Evolutionary conservation across 371 early-diverging fungal species (phyloP).

Genomic region (Cokeromyces recurvatus): DNA sequence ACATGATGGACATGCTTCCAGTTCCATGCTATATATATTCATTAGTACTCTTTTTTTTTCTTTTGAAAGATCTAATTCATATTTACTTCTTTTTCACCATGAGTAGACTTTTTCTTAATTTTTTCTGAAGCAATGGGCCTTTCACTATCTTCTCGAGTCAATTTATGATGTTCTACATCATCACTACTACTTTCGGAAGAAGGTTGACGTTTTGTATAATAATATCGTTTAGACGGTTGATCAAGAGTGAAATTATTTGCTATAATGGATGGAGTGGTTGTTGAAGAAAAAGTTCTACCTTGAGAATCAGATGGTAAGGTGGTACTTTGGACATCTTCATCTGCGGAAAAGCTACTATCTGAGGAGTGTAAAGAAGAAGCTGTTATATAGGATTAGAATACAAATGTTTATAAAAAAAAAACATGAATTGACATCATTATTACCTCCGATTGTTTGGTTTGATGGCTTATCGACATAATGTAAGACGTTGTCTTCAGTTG

Average conservation of each 20-base stretch:
- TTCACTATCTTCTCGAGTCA: slow-evolving; percentile 48
- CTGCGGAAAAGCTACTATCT: slow-evolving; percentile 34
- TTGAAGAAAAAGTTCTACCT: slow-evolving; percentile 16
- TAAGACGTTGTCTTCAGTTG: too few relatives aligned
- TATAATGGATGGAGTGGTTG: slow-evolving; percentile 39
- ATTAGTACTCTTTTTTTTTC: too few relatives aligned
- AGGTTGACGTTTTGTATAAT: neutral
- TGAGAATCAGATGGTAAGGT: slow-evolving; percentile 20
- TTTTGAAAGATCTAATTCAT: neutral
- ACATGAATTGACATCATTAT: too few relatives aligned
- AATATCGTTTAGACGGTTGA: slow-evolving; percentile 1
- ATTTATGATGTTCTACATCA: slow-evolving; percentile 34
- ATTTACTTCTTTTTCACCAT: slow-evolving; percentile 29
- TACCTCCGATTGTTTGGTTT: too few relatives aligned
- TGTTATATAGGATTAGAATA: slow-evolving; percentile 7
- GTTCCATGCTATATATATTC: slow-evolving; percentile 18
- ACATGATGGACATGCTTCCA: slow-evolving; percentile 26
- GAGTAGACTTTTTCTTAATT: slow-evolving; percentile 42
- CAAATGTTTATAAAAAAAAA: neutral
- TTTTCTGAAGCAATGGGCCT: slow-evolving; percentile 51
- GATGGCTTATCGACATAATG: too few relatives aligned
- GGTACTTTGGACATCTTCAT: slow-evolving; percentile 17
- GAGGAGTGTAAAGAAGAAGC: slow-evolving; percentile 34
- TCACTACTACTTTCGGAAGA: slow-evolving; percentile 26
- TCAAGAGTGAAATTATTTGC: slow-evolving; percentile 11